phyloP scores from a whole-genome alignment of 2,329 filamentous ascomycete species.

The Penicillium brasilianum region DNA sequence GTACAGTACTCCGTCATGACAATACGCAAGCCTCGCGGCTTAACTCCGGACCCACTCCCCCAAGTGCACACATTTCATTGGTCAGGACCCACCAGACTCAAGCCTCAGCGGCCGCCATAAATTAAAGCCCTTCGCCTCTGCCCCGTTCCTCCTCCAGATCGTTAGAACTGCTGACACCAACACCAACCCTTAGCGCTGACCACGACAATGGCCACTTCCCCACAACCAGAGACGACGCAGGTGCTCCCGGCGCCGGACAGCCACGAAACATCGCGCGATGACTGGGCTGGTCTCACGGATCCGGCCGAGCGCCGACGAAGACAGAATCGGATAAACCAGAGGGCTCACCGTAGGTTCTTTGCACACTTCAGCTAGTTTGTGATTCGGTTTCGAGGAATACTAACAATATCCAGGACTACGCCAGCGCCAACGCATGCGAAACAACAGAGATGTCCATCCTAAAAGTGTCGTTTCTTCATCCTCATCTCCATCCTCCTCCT shows the following conservation, averaged over 20 bases:
- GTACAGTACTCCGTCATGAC: not conserved
- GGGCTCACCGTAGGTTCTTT: constrained; percentile 32
- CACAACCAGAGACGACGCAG: constrained; percentile 1
- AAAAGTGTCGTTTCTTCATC: constrained; percentile 15
- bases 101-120: constrained; percentile 20
- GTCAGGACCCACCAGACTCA: not conserved
- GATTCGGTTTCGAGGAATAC: not conserved
- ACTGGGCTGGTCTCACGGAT: constrained; percentile 36
- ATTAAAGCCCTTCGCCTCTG: constrained; percentile 7
- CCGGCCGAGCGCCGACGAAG: constrained; percentile 34
- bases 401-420: not conserved
- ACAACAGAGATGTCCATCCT: constrained; percentile 18
- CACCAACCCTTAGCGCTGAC: constrained; percentile 11
- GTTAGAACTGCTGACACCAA: constrained; percentile 9
- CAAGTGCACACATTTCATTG: constrained; percentile 11
- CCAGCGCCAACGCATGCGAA: constrained; percentile 26
- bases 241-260: constrained; percentile 5
- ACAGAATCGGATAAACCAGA: constrained; percentile 40
- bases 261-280: constrained; percentile 17
- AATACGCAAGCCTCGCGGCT: not conserved
- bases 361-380: not conserved
- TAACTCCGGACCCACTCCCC: constrained; percentile 10
- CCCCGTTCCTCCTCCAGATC: not conserved
- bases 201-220: constrained; percentile 10
- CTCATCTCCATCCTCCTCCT: not conserved